Conservation (phyloP, 106 monocot species). For the Triglochin maritima region DNA sequence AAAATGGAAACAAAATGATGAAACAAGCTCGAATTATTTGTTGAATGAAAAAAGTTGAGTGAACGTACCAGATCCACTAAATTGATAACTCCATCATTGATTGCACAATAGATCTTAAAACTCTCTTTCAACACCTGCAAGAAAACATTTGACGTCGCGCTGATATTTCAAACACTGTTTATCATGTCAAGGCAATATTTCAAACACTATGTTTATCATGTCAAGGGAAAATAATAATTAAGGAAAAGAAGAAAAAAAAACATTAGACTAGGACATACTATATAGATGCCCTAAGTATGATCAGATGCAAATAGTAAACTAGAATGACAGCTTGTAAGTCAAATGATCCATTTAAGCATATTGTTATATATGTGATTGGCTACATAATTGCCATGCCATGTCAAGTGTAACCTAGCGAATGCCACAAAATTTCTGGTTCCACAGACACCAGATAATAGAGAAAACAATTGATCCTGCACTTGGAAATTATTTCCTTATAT, state of each 20-base stretch:
- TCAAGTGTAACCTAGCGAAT: no score
- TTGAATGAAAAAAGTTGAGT: not conserved
- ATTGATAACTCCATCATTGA: slow-evolving; percentile 99
- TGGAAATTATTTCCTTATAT: no score
- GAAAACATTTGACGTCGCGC: not conserved
- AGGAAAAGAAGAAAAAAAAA: not conserved
- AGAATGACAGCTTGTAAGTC: no score
- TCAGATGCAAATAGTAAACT: no score
- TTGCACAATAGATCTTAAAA: slow-evolving; percentile 86
- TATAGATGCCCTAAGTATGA: no score
- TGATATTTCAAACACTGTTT: not conserved
- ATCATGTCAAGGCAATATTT: not conserved
- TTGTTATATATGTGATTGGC: no score
- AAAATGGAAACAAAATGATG: not conserved
- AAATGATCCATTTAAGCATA: no score
- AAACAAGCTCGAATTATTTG: not conserved
- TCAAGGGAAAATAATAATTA: not conserved
- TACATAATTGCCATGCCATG: no score
- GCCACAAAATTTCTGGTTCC: no score
- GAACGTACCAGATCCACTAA: slow-evolving; percentile 89
- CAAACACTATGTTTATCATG: not conserved
- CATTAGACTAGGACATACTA: not conserved
- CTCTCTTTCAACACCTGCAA: slow-evolving; percentile 96
- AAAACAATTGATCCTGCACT: no score
- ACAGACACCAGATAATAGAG: no score